phyloP scores from a whole-genome alignment of 192 early-diverging fungal genomes.

The Backusella parvicylindrica region DNA sequence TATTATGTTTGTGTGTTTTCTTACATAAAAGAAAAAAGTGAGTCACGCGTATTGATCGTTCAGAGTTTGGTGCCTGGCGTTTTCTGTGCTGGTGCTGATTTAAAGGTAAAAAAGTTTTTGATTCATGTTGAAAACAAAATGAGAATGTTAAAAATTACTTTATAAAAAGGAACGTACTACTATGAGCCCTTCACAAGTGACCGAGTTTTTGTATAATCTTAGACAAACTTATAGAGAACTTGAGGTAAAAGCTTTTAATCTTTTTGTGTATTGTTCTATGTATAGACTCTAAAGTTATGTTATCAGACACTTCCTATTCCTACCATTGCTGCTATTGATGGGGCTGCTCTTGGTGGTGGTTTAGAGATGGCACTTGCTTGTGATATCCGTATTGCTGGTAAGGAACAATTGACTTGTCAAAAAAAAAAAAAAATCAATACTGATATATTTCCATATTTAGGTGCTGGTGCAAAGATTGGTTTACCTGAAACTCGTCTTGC shows the following conservation, averaged over 20 bases:
- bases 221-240: constrained; percentile 76
- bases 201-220: constrained; percentile 77
- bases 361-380: constrained; percentile 87
- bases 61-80: constrained; percentile 74
- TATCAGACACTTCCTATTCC: constrained; percentile 80
- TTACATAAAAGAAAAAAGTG: constrained; percentile 23
- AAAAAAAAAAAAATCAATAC: not conserved
- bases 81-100: constrained; percentile 95
- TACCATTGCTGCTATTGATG: constrained; percentile 93
- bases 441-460: constrained; percentile 14
- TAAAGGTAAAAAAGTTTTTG: constrained; percentile 62
- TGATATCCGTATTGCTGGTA: constrained; percentile 85
- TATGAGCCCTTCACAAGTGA: constrained; percentile 77
- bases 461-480: constrained; percentile 71
- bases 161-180: constrained; percentile 66
- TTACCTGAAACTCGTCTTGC: constrained; percentile 90
- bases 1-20: not conserved
- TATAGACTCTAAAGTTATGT: not conserved
- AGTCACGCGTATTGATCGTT: constrained; percentile 76
- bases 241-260: constrained; percentile 46
- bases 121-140: not conserved
- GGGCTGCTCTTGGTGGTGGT: constrained; percentile 90
- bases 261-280: not conserved
- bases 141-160: not conserved
- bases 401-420: not conserved